Evolutionary conservation across 2,329 filamentous ascomycete genomes (phyloP), one percentile per base, ranked within the genome.

Genomic region (Claviceps pazoutovae): DNA sequence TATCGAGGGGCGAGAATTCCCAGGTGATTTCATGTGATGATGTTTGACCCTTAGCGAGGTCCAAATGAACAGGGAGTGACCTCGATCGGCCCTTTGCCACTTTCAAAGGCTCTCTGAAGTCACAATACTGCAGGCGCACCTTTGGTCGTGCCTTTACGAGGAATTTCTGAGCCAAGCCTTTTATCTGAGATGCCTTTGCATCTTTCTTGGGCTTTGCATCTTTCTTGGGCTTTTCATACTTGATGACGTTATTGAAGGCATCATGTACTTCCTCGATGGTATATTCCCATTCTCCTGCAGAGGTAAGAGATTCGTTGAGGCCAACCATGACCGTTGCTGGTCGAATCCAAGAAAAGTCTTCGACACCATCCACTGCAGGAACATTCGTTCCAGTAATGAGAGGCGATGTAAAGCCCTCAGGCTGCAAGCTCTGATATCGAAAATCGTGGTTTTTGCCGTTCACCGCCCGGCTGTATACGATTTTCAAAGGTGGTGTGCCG

Each of bases 381-480:
- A 75, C 75, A 19, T 75, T 75, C 1, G 78, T 74, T 45, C 80
- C 74, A 48, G 77, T 77, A n/a, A 85, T 69, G 38, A 95, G 72
- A 1, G 89, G 88, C 1, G 88, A 95, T 3, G 78, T 74, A 60
- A 90, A 84, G 38, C 87, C 86, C 48, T 96, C 89, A 0, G 93
- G 90, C 60, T 95, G 90, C 45, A 98, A 80, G 61, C 88, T 95
- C 67, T 97, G 90, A 59, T 95, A 91, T 56, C 91, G 88, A 58
- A 90, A 88, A 54, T 86, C 87, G 59, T 84, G 83, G 57, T 94
- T 82, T 56, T 86, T 84, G 55, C 82, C 81, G 59, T 97, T 95
- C 59, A 95, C 83, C 6, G 82, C 84, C 51, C 89, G 84, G 60
- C 88, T 93, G 68, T 98, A 98, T 59, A 88, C 87, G 59, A 98